Evolutionary conservation across 192 early-diverging fungal genomes (phyloP).

Genomic region (Backusella parvicylindrica): DNA sequence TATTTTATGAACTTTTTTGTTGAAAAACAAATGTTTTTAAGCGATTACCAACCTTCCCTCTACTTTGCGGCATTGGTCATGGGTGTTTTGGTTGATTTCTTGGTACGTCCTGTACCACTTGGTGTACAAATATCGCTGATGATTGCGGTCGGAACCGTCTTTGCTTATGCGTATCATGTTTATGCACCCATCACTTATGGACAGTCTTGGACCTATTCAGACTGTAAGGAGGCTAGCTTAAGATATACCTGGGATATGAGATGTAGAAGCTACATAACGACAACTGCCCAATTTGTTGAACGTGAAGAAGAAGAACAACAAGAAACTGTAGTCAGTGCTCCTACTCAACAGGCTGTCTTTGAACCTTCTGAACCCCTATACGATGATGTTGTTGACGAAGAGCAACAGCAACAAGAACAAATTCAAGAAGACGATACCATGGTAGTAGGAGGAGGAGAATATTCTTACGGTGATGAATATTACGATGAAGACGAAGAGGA

Average conservation of each 20-base stretch:
- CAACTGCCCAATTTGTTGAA: background rate
- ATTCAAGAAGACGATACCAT: background rate
- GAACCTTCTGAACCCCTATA: background rate
- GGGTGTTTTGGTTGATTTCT: conserved; percentile 69
- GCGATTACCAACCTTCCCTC: conserved; percentile 93
- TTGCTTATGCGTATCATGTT: conserved; percentile 56
- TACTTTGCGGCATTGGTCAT: conserved; percentile 82
- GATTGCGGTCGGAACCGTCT: conserved; percentile 38
- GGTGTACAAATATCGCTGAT: conserved; percentile 26
- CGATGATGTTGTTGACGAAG: background rate
- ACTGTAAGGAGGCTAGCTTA: conserved; percentile 44
- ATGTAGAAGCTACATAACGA: conserved; percentile 5
- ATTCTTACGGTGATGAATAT: background rate
- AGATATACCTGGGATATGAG: conserved; percentile 10
- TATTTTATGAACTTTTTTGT: conserved; percentile 89
- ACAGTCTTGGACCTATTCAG: conserved; percentile 60
- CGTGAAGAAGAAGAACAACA: background rate
- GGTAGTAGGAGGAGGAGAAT: background rate
- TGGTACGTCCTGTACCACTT: conserved; percentile 54
- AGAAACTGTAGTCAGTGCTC: background rate
- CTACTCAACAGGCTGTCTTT: background rate
- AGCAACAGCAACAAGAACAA: background rate
- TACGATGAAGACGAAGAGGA: background rate
- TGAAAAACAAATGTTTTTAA: conserved; percentile 86
- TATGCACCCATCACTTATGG: conserved; percentile 90